These are phyloP conservation scores for Jackrogersella minutella DNA, from an alignment of 495 filamentous ascomycete species.

Conservation along the genomic window DNA sequence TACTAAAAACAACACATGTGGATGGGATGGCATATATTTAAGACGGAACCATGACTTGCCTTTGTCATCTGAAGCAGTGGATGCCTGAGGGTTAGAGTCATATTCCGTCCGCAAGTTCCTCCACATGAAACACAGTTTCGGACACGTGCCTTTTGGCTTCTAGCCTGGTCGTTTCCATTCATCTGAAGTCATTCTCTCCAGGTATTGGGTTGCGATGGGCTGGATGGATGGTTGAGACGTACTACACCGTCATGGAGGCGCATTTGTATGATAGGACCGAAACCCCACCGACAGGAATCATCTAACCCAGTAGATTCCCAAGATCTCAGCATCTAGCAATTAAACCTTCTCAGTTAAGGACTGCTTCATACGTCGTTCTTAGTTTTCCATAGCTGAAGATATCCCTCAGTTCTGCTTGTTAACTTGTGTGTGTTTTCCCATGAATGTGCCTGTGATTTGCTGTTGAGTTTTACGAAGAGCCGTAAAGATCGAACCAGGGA, in stretches of 20 bases:
- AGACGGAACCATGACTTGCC: background rate
- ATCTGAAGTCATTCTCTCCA: slow-evolving; percentile 28
- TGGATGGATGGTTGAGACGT: slow-evolving; percentile 20
- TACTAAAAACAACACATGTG: background rate
- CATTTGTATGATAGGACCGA: slow-evolving; percentile 36
- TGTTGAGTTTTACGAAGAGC: too few relatives aligned
- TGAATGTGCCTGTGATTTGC: background rate
- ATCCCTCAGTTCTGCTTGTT: background rate
- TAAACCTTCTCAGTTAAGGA: slow-evolving; percentile 31
- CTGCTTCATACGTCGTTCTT: slow-evolving; percentile 11
- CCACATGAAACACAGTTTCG: slow-evolving; percentile 11
- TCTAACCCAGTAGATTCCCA: slow-evolving; percentile 29
- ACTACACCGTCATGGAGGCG: slow-evolving; percentile 21
- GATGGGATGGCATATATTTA: background rate
- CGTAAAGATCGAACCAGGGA: too few relatives aligned
- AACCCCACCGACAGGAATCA: slow-evolving; percentile 14
- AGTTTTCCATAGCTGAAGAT: background rate
- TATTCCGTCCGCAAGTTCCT: background rate
- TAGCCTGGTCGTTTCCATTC: slow-evolving; percentile 16
- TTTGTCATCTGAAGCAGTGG: slow-evolving; percentile 25
- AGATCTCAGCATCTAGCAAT: slow-evolving; percentile 38
- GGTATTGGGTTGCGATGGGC: slow-evolving; percentile 15
- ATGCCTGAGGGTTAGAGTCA: slow-evolving; percentile 22
- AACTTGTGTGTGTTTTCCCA: background rate
- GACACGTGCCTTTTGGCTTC: slow-evolving; percentile 44